Evolutionary conservation across 148 eudicot species (phyloP), one percentile per base, ranked within the genome.

Genomic region (Rhododendron mucronatum): DNA sequence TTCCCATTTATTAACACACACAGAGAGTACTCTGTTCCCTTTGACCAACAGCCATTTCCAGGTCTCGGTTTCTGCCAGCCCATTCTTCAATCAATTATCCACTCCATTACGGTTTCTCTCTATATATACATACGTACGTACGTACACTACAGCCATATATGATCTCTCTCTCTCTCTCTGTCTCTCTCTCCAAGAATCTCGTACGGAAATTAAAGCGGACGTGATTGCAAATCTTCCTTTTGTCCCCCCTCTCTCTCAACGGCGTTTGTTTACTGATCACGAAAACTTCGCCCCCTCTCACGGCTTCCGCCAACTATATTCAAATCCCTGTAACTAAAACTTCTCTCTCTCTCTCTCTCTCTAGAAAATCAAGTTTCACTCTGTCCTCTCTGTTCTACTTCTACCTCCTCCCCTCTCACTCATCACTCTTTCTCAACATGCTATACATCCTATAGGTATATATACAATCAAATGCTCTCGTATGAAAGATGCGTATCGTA

Each of bases 191-290:
- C 78, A 28, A 65, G 78, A 83, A 67, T 83, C 85, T 48, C 13
- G 78, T 33, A 20, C 79, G 2, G n/a, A 67, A 9, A 65, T 23
- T 83, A 83, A 65, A 67, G 78, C 20, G 45, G 57, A 71, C 78
- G 85, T 71, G 85, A 48, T 61, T 39, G 53, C 76, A 71, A 71
- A 21, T 59, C 84, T 63, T 82, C 75, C 50, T 53, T 55, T 57
- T 57, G 84, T 35, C 35, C 16, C 84, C 83, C 26, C 26, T 30
- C 6, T 28, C 73, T 61, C 61, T 35, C 63, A 28, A n/a, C 81
- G 81, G 63, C 84, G 26, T 59, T 55, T 41, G 44, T 5, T 55
- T 39, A 8, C 78, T 67, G 30, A 44, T n/a, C 71, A 63, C 61
- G 57, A 28, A 26, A 78, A 37, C 77, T 13, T n/a, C 59, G 85